These are phyloP conservation scores for Plasmodium adleri DNA, from an alignment of 169 alveolate species.

Conservation along the genomic window DNA sequence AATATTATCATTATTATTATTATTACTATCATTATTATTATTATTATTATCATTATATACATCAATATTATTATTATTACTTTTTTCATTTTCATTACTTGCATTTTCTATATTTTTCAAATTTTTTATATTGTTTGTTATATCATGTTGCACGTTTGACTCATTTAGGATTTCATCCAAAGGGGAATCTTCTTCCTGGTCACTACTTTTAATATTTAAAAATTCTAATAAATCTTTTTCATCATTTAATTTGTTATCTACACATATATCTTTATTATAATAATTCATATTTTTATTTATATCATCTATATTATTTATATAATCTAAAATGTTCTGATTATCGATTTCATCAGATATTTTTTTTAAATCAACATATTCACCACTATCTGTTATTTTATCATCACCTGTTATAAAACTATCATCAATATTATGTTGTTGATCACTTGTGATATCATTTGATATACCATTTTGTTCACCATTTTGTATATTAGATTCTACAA, in stretches of 20 bases:
- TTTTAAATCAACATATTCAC: no score
- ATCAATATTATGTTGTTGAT: conserved; percentile 7
- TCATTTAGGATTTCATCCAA: no score
- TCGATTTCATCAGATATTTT: no score
- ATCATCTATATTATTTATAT: neutral
- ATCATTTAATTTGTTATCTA: conserved; percentile 4
- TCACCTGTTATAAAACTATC: neutral
- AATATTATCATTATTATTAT: no score
- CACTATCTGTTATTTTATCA: no score
- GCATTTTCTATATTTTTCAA: neutral
- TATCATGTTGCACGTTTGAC: neutral
- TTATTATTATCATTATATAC: no score
- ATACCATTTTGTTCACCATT: neutral
- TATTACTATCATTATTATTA: no score
- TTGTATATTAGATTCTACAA: neutral
- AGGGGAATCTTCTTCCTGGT: neutral
- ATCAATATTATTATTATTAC: neutral
- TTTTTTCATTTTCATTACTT: neutral
- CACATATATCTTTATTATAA: conserved; percentile 8
- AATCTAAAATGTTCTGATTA: neutral
- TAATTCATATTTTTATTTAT: neutral
- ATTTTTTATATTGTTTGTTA: neutral
- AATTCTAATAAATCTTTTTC: conserved; percentile 3
- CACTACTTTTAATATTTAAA: conserved; percentile 1
- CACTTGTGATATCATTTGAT: conserved; percentile 14